phyloP scores from a whole-genome alignment of 2,329 filamentous ascomycete species.

The Pseudocercospora fuligena region DNA sequence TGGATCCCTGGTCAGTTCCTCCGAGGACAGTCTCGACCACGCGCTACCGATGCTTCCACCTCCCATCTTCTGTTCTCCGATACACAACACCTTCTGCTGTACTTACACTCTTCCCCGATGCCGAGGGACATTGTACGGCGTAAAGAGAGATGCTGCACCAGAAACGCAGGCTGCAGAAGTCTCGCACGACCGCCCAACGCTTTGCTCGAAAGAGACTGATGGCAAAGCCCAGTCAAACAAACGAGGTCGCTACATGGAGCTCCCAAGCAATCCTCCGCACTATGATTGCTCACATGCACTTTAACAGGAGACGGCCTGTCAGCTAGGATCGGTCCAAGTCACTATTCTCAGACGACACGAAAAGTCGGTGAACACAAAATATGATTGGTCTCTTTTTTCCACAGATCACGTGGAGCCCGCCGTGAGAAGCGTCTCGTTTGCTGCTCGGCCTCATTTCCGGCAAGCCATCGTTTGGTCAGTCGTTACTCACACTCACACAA shows the following conservation, averaged over 20 bases:
- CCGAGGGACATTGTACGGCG: not conserved
- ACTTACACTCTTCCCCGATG: not conserved
- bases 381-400: not conserved
- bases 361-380: constrained; percentile 8
- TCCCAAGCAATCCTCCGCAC: constrained; percentile 8
- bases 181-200: constrained; percentile 5
- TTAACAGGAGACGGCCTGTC: constrained; percentile 5
- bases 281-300: constrained; percentile 6
- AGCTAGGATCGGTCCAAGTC: not conserved
- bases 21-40: not conserved
- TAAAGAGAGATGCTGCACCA: not conserved
- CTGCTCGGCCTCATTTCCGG: constrained; percentile 1
- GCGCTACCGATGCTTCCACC: not conserved
- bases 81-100: not conserved
- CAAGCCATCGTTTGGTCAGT: not conserved
- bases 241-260: constrained; percentile 6
- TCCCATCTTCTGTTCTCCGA: not conserved
- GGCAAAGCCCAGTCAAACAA: not conserved
- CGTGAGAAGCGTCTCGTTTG: no score
- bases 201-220: constrained; percentile 9
- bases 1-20: constrained; percentile 10
- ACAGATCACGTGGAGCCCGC: not conserved
- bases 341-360: not conserved
- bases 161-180: not conserved
- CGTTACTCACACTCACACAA: not conserved